A percentile compares a stretch with the other conserved stretches of the same genome.
Conservation (phyloP, 257 asterid species). For the Handroanthus guayacan region DNA sequence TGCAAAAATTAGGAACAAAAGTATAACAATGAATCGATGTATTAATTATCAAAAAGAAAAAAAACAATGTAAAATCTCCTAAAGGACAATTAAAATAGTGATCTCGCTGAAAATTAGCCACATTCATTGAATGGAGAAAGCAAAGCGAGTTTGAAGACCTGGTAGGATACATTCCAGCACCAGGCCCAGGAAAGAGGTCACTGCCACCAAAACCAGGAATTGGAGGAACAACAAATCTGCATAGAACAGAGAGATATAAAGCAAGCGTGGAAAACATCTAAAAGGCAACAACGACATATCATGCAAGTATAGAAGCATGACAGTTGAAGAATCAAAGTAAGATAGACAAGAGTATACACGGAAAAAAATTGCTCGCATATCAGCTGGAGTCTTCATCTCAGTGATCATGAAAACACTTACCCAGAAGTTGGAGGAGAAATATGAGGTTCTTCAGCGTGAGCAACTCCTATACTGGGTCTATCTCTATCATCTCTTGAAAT, state of each 20-base stretch:
- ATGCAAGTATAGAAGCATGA: neutral
- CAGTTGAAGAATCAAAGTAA: neutral
- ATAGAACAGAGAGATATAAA: neutral
- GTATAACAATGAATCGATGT: neutral
- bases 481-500: slow-evolving; percentile 27
- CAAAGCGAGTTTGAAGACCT: slow-evolving; percentile 42
- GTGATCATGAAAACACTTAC: slow-evolving; percentile 21
- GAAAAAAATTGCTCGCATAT: neutral
- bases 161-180: slow-evolving; percentile 64
- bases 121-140: neutral
- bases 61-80: neutral
- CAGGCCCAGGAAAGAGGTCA: slow-evolving; percentile 60
- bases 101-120: neutral
- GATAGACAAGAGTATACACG: neutral
- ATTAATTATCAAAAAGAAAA: too few species aligned
- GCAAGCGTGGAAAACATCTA: neutral
- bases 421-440: slow-evolving; percentile 35
- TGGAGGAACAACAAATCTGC: slow-evolving; percentile 52
- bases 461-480: slow-evolving; percentile 23
- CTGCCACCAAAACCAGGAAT: slow-evolving; percentile 39
- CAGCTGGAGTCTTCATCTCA: neutral
- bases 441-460: slow-evolving; percentile 27
- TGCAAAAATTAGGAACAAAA: slow-evolving; percentile 30
- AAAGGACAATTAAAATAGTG: neutral
- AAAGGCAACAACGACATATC: neutral